Percentiles rank a stretch among this genome's conserved stretches.
Conservation (phyloP, 768 basidiomycete species). For the Hypholoma fasciculare region DNA sequence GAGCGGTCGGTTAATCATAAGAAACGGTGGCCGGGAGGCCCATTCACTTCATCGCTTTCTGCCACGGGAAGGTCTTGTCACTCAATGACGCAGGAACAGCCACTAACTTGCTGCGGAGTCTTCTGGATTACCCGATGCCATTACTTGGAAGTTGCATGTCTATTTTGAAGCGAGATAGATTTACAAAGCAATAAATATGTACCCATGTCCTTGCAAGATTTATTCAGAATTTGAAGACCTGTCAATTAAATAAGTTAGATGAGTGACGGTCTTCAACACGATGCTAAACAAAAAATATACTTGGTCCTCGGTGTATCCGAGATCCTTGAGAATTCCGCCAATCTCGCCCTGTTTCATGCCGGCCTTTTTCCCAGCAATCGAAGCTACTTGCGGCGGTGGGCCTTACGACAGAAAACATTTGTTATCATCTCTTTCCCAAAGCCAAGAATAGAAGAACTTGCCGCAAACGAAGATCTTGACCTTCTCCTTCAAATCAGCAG, state of each 20-base stretch:
- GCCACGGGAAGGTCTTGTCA: too few species aligned
- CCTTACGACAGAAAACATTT: conserved; percentile 36
- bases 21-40: too few species aligned
- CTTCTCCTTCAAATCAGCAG: conserved; percentile 67
- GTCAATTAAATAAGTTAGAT: background rate
- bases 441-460: conserved; percentile 30
- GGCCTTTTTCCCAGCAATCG: conserved; percentile 86
- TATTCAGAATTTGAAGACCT: conserved; percentile 31
- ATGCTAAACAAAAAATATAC: conserved; percentile 35
- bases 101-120: too few species aligned
- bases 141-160: too few species aligned
- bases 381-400: conserved; percentile 87
- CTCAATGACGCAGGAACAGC: too few species aligned
- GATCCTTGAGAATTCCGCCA: conserved; percentile 79
- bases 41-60: too few species aligned
- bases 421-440: background rate
- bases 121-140: too few species aligned
- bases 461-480: conserved; percentile 91
- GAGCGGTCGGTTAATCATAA: too few species aligned
- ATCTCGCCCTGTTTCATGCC: conserved; percentile 86
- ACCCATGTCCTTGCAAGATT: background rate
- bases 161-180: background rate
- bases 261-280: background rate
- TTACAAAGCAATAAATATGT: background rate
- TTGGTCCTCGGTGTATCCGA: conserved; percentile 86